These are phyloP conservation scores for Euphrasia arctica DNA, from an alignment of 305 asterid genomes.

Conservation along the genomic window DNA sequence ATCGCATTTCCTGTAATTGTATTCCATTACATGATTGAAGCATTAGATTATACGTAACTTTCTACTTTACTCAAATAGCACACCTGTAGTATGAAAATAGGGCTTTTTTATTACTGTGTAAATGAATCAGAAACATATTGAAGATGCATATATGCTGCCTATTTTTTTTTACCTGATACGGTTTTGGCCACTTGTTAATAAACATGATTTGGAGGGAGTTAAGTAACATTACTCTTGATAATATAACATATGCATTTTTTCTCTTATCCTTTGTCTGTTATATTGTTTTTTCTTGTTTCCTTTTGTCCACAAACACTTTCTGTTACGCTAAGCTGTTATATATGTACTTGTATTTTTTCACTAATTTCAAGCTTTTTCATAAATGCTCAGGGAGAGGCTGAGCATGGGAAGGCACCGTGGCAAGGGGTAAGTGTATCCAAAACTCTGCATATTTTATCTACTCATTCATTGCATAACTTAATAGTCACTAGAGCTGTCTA, in stretches of 20 bases:
- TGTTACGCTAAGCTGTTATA: conserved; percentile 16
- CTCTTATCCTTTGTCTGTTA: background rate
- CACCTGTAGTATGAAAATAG: background rate
- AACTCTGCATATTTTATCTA: conserved; percentile 17
- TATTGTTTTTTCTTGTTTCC: background rate
- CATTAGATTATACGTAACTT: background rate
- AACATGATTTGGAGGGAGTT: conserved; percentile 2
- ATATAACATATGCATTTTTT: background rate
- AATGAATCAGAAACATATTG: conserved; percentile 11
- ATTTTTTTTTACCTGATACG: conserved; percentile 8
- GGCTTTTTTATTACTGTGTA: background rate
- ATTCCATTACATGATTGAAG: conserved; percentile 11
- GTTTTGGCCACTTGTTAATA: background rate
- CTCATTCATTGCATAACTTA: background rate
- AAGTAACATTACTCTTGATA: conserved; percentile 1
- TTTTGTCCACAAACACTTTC: background rate
- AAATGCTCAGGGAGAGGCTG: conserved; percentile 70
- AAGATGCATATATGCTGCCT: conserved; percentile 3
- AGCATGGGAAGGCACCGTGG: conserved; percentile 92
- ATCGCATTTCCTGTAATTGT: background rate
- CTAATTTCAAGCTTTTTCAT: conserved; percentile 18
- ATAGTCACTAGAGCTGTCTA: too few relatives aligned
- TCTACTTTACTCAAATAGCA: background rate
- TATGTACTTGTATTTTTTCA: background rate
- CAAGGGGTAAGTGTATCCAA: conserved; percentile 76